Conservation (phyloP, 2,329 filamentous ascomycete species). For the Piedraia hortae region DNA sequence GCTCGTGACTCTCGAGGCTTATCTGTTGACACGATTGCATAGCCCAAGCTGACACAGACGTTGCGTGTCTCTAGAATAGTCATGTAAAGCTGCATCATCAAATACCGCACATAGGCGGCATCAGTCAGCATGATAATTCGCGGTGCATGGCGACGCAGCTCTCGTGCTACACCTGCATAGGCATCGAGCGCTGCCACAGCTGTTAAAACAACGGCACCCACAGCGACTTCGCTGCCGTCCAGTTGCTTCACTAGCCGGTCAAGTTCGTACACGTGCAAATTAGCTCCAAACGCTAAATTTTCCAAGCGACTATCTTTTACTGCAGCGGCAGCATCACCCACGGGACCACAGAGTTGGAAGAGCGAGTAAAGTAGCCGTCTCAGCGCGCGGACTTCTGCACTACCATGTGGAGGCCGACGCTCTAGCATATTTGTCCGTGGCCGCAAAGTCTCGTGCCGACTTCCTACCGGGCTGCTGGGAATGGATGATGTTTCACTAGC, state of each 20-base stretch:
- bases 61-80: slow-evolving; percentile 32
- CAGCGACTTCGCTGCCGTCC: slow-evolving; percentile 18
- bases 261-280: slow-evolving; percentile 27
- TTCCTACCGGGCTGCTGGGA: too few relatives aligned
- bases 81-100: slow-evolving; percentile 30
- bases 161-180: slow-evolving; percentile 22
- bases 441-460: too few relatives aligned
- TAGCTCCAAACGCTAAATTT: slow-evolving; percentile 28
- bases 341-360: slow-evolving; percentile 7
- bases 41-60: slow-evolving; percentile 25
- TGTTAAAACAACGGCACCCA: slow-evolving; percentile 13
- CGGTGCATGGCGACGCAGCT: slow-evolving; percentile 20
- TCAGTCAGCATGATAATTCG: slow-evolving; percentile 29
- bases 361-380: slow-evolving; percentile 9
- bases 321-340: slow-evolving; percentile 8
- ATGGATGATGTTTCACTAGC: too few relatives aligned
- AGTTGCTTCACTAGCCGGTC: slow-evolving; percentile 26
- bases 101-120: slow-evolving; percentile 27
- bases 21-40: slow-evolving; percentile 10
- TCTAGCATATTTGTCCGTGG: too few relatives aligned
- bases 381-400: too few relatives aligned
- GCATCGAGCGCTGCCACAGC: slow-evolving; percentile 23
- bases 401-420: too few relatives aligned
- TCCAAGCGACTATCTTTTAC: too few relatives aligned
- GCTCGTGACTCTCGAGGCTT: slow-evolving; percentile 8